Conservation (phyloP, 768 basidiomycete species). For the Leccinum broughii region DNA sequence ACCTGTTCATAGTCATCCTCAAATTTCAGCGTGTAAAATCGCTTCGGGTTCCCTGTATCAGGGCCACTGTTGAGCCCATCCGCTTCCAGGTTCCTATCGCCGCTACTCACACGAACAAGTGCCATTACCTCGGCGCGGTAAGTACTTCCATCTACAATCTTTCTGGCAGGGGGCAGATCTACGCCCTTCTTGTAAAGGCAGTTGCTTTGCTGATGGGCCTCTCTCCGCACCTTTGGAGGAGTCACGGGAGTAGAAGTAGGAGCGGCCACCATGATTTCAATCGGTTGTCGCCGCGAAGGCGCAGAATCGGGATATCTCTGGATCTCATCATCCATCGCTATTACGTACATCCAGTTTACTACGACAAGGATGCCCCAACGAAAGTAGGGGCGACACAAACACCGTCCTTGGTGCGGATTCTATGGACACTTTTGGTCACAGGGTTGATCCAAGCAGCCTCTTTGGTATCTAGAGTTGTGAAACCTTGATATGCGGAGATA, state of each 20-base stretch:
- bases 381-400: slow-evolving; percentile 78
- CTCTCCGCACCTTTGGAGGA: slow-evolving; percentile 56
- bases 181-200: slow-evolving; percentile 71
- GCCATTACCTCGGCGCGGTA: slow-evolving; percentile 73
- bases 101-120: no score
- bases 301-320: no score
- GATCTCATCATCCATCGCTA: background rate
- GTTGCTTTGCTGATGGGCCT: slow-evolving; percentile 57
- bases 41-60: slow-evolving; percentile 38
- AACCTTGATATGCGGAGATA: slow-evolving; percentile 46
- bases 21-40: slow-evolving; percentile 77
- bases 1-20: slow-evolving; percentile 88
- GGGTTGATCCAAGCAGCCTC: slow-evolving; percentile 91
- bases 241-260: slow-evolving; percentile 47
- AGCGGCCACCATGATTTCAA: no score
- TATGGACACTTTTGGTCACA: slow-evolving; percentile 72
- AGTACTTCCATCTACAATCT: slow-evolving; percentile 49
- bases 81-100: slow-evolving; percentile 33
- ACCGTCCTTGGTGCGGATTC: slow-evolving; percentile 83
- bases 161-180: slow-evolving; percentile 64
- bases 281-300: no score
- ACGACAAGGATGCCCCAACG: slow-evolving; percentile 91
- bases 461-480: slow-evolving; percentile 81
- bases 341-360: slow-evolving; percentile 29
- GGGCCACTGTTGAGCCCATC: slow-evolving; percentile 8